Base-by-base conservation (phyloP, 2,329 filamentous ascomycete genomes). In the Aspergillus amoenus region DNA sequence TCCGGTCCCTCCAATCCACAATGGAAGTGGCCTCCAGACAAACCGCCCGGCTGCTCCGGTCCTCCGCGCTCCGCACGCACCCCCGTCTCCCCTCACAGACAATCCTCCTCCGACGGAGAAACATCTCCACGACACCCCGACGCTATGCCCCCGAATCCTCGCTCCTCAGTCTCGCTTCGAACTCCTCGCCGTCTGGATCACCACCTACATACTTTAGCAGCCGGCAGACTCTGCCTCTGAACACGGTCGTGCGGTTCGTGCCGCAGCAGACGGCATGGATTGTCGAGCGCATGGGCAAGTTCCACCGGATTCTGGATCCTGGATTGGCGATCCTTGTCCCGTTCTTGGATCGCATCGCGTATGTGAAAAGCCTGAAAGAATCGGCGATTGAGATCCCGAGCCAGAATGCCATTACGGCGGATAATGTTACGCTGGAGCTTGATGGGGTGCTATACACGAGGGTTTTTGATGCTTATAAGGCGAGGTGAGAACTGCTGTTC, bases 201-300 rank as follows among this genome's bases (percentile, higher is more conserved):
- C 68, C 80, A 4, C 84, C 88, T 37, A 87, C 89, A n/a, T 95
- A 95, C 77, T 96, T 96, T 76, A 71, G 74, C 45, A 88, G 89
- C 71, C 77, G 81, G 45, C 78, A 79, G 44, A 76, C 81, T 21
- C 82, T 97, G 52, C 94, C 94, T 27, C 90, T 93, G 66, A 99
- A 99, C 78, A 99, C 94, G 4, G 82, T 99, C 61, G 82, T 99
- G 68, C 91, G 93, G 59, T 99, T 97, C 77, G 94, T 99, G 42
- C 94, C 94, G n/a, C 94, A 99, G 78, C 94, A 99, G 81, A 97
- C 93, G 67, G 94, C 94, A 75, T 99, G 94, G 94, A 93, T 99
- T 58, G 94, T 99, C 56, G 94, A 99, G 84, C 93, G 94, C 71
- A 99, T 99, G 94, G 94, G 94, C 69, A 94, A 93, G 77, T 99